phyloP scores from a whole-genome alignment of 345 rosid genomes.

The Citrus hindsii region DNA sequence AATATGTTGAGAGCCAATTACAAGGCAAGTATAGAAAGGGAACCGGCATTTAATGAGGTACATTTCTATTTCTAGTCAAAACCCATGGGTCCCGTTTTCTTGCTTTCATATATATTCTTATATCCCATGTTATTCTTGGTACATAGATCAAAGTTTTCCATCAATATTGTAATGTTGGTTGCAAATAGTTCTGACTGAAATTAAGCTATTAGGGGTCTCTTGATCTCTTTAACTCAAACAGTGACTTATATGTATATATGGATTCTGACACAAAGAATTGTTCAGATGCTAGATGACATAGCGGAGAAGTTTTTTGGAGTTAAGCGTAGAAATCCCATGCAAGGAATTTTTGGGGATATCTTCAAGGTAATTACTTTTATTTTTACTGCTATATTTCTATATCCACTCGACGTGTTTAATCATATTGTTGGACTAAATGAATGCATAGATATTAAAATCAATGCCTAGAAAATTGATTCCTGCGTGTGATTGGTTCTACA shows the following conservation, averaged over 20 bases:
- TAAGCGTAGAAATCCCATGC: constrained; percentile 74
- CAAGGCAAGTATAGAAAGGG: constrained; percentile 74
- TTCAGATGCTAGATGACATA: constrained; percentile 79
- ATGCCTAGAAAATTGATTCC: not conserved
- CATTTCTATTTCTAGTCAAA: not conserved
- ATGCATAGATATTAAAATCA: not conserved
- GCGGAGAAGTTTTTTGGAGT: constrained; percentile 84
- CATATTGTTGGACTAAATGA: not conserved
- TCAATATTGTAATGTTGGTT: not conserved
- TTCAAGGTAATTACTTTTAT: constrained; percentile 48
- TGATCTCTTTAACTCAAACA: not conserved
- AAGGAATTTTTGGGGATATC: constrained; percentile 86
- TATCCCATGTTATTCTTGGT: not conserved
- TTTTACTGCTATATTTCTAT: not conserved
- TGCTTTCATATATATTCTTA: not conserved
- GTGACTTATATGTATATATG: not conserved
- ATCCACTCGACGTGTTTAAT: too few relatives aligned
- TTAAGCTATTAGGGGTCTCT: not conserved
- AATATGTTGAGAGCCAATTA: constrained; percentile 71
- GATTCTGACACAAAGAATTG: constrained; percentile 15
- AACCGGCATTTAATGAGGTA: constrained; percentile 85
- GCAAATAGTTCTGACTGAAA: not conserved
- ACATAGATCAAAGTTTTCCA: not conserved
- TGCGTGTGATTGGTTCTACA: not conserved
- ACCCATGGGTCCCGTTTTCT: not conserved